Evolutionary conservation across 2,329 filamentous ascomycete genomes (phyloP).

Genomic region (Arthrobotrys conoides): DNA sequence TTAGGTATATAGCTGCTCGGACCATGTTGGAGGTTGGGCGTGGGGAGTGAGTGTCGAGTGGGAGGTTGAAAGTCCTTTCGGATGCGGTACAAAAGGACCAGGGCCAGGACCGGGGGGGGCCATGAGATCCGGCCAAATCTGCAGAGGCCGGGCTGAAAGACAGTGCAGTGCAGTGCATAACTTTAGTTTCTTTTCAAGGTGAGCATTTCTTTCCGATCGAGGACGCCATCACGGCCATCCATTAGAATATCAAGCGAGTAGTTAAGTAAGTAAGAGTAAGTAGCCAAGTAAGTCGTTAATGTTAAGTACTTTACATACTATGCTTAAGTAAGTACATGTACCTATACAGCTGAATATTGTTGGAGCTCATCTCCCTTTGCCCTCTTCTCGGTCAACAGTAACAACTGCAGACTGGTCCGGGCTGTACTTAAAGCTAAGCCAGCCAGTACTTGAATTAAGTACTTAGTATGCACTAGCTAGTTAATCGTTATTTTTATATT

Average conservation of each 20-base stretch:
- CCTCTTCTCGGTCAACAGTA: neutral
- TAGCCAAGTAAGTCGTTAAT: too few species aligned
- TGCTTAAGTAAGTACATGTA: too few species aligned
- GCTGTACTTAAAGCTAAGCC: too few species aligned
- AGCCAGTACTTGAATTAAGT: too few species aligned
- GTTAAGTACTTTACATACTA: neutral
- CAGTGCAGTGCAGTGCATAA: neutral
- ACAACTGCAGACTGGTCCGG: too few species aligned
- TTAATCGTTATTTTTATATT: too few species aligned
- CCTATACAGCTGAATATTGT: neutral
- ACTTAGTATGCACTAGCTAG: too few species aligned
- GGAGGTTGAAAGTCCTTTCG: slow-evolving; percentile 41
- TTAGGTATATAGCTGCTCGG: neutral
- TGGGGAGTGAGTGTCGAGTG: too few species aligned
- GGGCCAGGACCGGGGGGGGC: slow-evolving; percentile 17
- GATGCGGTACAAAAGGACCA: slow-evolving; percentile 38
- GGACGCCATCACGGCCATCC: slow-evolving; percentile 15
- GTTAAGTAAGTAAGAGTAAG: too few species aligned
- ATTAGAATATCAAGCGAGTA: neutral
- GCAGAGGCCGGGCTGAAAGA: slow-evolving; percentile 39
- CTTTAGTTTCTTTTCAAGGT: neutral
- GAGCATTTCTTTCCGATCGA: slow-evolving; percentile 44
- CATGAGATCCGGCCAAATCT: slow-evolving; percentile 21
- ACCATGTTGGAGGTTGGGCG: slow-evolving; percentile 32
- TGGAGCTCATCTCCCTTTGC: slow-evolving; percentile 1